phyloP scores from a whole-genome alignment of 768 basidiomycete genomes.

The Multifurca ochricompacta region DNA sequence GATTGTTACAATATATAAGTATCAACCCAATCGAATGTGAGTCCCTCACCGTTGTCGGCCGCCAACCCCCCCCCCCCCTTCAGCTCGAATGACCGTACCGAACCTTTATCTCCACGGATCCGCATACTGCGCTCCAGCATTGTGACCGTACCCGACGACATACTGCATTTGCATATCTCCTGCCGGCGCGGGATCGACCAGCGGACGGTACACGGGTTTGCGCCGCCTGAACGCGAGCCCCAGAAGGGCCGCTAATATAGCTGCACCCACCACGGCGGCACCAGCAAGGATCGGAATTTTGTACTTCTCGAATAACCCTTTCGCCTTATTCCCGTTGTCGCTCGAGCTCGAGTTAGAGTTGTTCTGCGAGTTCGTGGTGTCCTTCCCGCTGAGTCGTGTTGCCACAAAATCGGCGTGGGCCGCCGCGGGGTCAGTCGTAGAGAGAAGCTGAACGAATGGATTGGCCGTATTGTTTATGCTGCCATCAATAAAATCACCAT shows the following conservation, averaged over 20 bases:
- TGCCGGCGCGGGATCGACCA: slow-evolving; percentile 1
- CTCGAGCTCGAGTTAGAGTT: background rate
- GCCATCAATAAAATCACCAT: slow-evolving; percentile 50
- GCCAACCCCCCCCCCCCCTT: too few relatives aligned
- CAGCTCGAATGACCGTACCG: too few relatives aligned
- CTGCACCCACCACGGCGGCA: background rate
- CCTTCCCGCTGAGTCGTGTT: slow-evolving; percentile 2
- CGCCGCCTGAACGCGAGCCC: background rate
- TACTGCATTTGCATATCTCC: slow-evolving; percentile 8
- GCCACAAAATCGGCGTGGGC: slow-evolving; percentile 12
- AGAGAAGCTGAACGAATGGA: slow-evolving; percentile 57
- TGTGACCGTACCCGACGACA: slow-evolving; percentile 11
- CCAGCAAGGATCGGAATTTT: background rate
- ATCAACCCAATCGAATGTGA: background rate
- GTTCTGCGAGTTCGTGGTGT: background rate
- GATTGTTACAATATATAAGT: background rate
- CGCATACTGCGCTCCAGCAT: background rate
- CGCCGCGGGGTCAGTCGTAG: slow-evolving; percentile 35
- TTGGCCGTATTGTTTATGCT: slow-evolving; percentile 29
- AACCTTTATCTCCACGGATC: slow-evolving; percentile 2
- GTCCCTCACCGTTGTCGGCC: background rate
- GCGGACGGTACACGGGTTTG: background rate
- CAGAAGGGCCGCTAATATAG: background rate
- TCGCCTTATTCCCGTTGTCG: background rate
- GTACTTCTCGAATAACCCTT: slow-evolving; percentile 2